Conservation (phyloP, 2,329 filamentous ascomycete genomes). For the Xylariaceae sp. region DNA sequence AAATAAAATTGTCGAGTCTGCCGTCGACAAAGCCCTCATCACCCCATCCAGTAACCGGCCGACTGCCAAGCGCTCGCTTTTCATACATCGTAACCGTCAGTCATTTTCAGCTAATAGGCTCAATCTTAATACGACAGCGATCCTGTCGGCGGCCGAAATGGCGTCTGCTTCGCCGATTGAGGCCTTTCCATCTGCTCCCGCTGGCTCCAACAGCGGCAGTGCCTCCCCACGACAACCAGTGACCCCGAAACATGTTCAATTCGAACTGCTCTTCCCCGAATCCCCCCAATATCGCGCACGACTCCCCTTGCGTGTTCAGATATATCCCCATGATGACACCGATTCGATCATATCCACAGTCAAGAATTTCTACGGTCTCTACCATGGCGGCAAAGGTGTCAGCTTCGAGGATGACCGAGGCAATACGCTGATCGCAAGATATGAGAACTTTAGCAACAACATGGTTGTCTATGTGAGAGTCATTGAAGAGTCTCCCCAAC, state of each 20-base stretch:
- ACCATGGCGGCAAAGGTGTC: slow-evolving; percentile 81
- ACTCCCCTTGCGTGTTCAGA: slow-evolving; percentile 84
- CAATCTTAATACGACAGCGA: slow-evolving; percentile 32
- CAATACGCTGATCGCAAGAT: slow-evolving; percentile 89
- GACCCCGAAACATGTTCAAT: slow-evolving; percentile 74
- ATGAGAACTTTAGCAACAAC: slow-evolving; percentile 91
- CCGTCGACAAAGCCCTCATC: slow-evolving; percentile 32
- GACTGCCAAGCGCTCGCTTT: slow-evolving; percentile 34
- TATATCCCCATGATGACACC: slow-evolving; percentile 93
- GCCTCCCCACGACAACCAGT: slow-evolving; percentile 51
- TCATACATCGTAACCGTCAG: slow-evolving; percentile 23
- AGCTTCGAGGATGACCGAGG: slow-evolving; percentile 92
- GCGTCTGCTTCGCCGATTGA: slow-evolving; percentile 51
- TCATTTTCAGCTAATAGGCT: slow-evolving; percentile 23
- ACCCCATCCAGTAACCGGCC: slow-evolving; percentile 20
- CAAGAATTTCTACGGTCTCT: slow-evolving; percentile 98
- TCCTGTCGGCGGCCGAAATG: slow-evolving; percentile 42
- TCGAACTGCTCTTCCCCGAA: slow-evolving; percentile 73
- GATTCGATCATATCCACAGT: slow-evolving; percentile 98
- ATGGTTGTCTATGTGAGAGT: slow-evolving; percentile 94
- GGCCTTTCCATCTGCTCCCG: slow-evolving; percentile 37
- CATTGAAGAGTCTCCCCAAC: slow-evolving; percentile 61
- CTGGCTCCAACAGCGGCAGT: slow-evolving; percentile 47
- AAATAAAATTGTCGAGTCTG: slow-evolving; percentile 39
- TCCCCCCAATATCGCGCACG: slow-evolving; percentile 71